Percentiles rank a stretch among this genome's conserved stretches.
These are phyloP conservation scores for Phlebiopsis flavidoalba DNA, from an alignment of 768 basidiomycete species.

Conservation along the genomic window DNA sequence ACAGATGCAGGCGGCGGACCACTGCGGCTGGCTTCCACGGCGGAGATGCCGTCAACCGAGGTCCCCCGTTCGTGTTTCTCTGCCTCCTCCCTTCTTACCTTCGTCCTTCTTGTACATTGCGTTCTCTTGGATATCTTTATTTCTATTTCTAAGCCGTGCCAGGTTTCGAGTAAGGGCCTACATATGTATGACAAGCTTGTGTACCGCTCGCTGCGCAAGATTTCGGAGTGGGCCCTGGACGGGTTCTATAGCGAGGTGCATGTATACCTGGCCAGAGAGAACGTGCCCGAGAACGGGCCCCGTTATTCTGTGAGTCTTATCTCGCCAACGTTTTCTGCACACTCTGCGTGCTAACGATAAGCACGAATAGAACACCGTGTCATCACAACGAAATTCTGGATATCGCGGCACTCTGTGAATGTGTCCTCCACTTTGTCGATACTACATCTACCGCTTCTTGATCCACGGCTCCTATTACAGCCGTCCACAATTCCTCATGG, in stretches of 20 bases:
- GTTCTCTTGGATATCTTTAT: neutral
- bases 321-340: neutral
- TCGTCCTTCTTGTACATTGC: no score
- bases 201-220: constrained; percentile 53
- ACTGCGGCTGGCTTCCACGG: neutral
- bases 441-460: constrained; percentile 13
- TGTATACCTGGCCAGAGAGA: constrained; percentile 74
- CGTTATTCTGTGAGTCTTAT: constrained; percentile 82
- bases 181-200: constrained; percentile 46
- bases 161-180: neutral
- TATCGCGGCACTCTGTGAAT: constrained; percentile 73
- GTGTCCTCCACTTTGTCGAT: constrained; percentile 25
- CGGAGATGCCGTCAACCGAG: neutral
- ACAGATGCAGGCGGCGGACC: neutral
- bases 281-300: constrained; percentile 84
- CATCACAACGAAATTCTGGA: constrained; percentile 96
- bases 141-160: neutral
- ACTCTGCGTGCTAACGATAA: neutral
- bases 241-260: constrained; percentile 81
- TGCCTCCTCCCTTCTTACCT: no score
- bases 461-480: constrained; percentile 20
- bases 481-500: constrained; percentile 77
- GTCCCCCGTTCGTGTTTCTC: no score
- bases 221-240: constrained; percentile 63
- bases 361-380: constrained; percentile 14